Conservation (phyloP, 306 rosid genomes). For the Dalbergia oliveri region DNA sequence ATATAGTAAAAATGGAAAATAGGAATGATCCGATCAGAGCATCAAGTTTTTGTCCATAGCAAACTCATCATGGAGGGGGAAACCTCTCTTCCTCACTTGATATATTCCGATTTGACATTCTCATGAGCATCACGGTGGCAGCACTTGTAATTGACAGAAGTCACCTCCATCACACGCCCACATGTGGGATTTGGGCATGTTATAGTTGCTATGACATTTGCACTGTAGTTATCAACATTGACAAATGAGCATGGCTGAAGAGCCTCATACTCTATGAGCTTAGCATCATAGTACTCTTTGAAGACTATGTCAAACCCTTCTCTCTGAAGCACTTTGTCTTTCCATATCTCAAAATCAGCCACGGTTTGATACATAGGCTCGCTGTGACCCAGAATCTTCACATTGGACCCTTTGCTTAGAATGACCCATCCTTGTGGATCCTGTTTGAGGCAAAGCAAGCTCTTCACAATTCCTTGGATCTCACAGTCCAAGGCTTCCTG, state of each 20-base stretch:
- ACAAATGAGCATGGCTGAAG: conserved; percentile 31
- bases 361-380: conserved; percentile 48
- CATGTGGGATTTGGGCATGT: conserved; percentile 55
- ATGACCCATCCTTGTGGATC: conserved; percentile 53
- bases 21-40: not conserved
- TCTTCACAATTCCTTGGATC: conserved; percentile 46
- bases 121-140: conserved; percentile 44
- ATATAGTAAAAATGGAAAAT: not conserved
- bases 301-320: conserved; percentile 49
- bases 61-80: not conserved
- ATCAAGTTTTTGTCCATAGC: not conserved
- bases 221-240: conserved; percentile 30
- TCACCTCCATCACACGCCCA: conserved; percentile 51
- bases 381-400: conserved; percentile 46
- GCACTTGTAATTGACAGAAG: conserved; percentile 50
- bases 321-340: conserved; percentile 40
- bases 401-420: conserved; percentile 45
- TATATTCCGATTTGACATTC: conserved; percentile 22
- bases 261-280: conserved; percentile 36
- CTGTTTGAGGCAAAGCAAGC: conserved; percentile 44
- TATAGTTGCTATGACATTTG: conserved; percentile 43
- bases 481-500: conserved; percentile 39
- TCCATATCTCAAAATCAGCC: conserved; percentile 48
- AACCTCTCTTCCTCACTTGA: not conserved
- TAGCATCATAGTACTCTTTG: conserved; percentile 37